phyloP scores from a whole-genome alignment of 345 rosid genomes.

The Rubroshorea leprosula region DNA sequence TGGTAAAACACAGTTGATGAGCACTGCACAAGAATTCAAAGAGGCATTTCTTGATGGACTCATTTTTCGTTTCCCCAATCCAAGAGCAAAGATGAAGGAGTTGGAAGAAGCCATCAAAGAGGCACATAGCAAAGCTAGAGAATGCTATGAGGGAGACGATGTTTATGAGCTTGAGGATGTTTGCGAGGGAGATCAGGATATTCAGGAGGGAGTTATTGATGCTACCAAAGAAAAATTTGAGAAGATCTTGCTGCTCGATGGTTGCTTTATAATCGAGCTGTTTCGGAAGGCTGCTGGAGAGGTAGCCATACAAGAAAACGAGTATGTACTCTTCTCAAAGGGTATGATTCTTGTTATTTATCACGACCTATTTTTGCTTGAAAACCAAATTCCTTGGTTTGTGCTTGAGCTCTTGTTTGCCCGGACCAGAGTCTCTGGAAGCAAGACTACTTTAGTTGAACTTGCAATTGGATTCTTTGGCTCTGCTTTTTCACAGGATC shows the following conservation, averaged over 20 bases:
- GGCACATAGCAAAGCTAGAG: too few species aligned
- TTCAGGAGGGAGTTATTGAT: too few species aligned
- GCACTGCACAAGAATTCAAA: too few species aligned
- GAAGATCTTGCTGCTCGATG: conserved; percentile 1
- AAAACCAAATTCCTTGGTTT: not conserved
- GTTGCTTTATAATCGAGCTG: conserved; percentile 3
- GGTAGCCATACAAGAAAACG: not conserved
- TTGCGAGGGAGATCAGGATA: too few species aligned
- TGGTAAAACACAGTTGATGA: too few species aligned
- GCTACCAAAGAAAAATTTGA: not conserved
- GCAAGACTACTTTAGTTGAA: not conserved
- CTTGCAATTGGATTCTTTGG: not conserved
- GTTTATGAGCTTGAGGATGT: too few species aligned
- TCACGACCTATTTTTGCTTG: not conserved
- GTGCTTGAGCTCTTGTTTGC: not conserved
- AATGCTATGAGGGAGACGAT: too few species aligned
- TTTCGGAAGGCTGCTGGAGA: not conserved
- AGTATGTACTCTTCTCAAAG: not conserved
- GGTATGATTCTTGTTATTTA: not conserved
- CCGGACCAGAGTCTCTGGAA: not conserved
- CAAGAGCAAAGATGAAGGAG: too few species aligned
- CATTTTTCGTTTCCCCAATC: too few species aligned
- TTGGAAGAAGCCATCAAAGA: too few species aligned
- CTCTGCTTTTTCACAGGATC: not conserved
- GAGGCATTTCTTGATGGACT: too few species aligned